These are phyloP conservation scores for Dactylellina haptotyla DNA, from an alignment of 2,329 filamentous ascomycete genomes.

Conservation along the genomic window DNA sequence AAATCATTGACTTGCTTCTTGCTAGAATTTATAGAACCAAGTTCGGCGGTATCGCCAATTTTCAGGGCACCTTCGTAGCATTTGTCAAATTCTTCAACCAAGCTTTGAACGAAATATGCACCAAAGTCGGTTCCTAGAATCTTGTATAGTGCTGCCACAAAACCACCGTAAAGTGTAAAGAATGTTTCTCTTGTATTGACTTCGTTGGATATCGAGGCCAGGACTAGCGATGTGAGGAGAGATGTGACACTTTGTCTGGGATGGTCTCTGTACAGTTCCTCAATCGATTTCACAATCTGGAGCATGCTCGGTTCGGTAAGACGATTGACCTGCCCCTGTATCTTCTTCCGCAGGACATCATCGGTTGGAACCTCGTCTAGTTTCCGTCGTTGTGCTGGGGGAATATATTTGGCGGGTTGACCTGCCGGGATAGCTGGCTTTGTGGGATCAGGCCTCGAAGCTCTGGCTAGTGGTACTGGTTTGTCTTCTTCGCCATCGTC, in stretches of 20 bases:
- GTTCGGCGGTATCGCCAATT: conserved; percentile 11
- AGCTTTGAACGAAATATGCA: conserved; percentile 80
- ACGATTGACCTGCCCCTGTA: conserved; percentile 90
- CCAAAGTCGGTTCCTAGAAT: conserved; percentile 88
- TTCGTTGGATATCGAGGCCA: conserved; percentile 81
- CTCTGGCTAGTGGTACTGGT: not conserved
- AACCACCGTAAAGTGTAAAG: conserved; percentile 87
- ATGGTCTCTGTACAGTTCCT: conserved; percentile 82
- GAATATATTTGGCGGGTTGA: conserved; percentile 74
- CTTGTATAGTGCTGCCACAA: conserved; percentile 87
- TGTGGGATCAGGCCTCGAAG: conserved; percentile 39
- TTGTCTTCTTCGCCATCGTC: conserved; percentile 9
- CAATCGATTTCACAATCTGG: conserved; percentile 82
- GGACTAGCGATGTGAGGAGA: conserved; percentile 78
- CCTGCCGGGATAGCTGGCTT: conserved; percentile 25
- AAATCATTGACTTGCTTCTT: conserved; percentile 70
- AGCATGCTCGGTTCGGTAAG: conserved; percentile 90
- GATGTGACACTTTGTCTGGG: conserved; percentile 89
- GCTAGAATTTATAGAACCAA: conserved; percentile 1
- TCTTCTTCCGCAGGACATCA: conserved; percentile 75
- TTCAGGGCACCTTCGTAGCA: conserved; percentile 23
- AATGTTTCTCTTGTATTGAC: conserved; percentile 86
- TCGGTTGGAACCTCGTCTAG: conserved; percentile 73
- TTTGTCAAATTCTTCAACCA: conserved; percentile 78
- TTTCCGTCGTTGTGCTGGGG: conserved; percentile 77